Evolutionary conservation across 352 stramenopile genomes (phyloP).

Genomic region (Phytopythium kandeliae): DNA sequence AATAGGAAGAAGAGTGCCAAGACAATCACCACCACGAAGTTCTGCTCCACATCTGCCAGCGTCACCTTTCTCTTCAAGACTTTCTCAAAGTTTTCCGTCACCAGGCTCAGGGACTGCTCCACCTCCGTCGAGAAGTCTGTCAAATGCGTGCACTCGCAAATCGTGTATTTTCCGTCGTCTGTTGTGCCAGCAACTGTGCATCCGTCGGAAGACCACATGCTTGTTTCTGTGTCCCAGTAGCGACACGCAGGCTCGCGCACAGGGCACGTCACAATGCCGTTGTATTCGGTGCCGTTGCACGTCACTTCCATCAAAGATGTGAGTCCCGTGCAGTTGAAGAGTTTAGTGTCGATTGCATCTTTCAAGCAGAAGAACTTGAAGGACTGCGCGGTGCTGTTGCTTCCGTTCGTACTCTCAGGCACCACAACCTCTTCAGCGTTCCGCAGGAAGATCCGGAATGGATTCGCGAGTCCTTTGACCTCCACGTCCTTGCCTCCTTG

Average conservation of each 20-base stretch:
- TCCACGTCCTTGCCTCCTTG: conserved; percentile 24
- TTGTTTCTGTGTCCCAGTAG: conserved; percentile 45
- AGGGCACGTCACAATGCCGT: conserved; percentile 44
- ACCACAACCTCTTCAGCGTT: conserved; percentile 31
- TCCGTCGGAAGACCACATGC: conserved; percentile 52
- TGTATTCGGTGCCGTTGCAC: conserved; percentile 53
- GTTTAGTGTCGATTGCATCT: conserved; percentile 41
- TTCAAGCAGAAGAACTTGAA: conserved; percentile 42
- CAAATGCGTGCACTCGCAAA: conserved; percentile 69
- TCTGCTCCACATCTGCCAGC: conserved; percentile 46
- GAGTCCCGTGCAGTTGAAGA: conserved; percentile 45
- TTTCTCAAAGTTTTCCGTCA: conserved; percentile 55
- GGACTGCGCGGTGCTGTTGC: conserved; percentile 12
- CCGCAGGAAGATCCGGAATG: conserved; percentile 47
- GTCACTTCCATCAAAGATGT: conserved; percentile 25
- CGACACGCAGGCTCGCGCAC: conserved; percentile 37
- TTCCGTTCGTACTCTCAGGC: conserved; percentile 2
- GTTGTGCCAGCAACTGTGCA: conserved; percentile 46
- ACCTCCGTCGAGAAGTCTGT: conserved; percentile 72
- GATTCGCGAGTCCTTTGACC: conserved; percentile 26
- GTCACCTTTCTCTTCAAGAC: conserved; percentile 56
- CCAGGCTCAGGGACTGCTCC: conserved; percentile 41
- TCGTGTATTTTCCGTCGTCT: conserved; percentile 58
- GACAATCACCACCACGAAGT: conserved; percentile 43
- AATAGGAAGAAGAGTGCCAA: conserved; percentile 45